Percentiles rank a stretch among this genome's conserved stretches.
phyloP scores from a whole-genome alignment of 2,329 filamentous ascomycete species.

The Rutstroemia sp. region DNA sequence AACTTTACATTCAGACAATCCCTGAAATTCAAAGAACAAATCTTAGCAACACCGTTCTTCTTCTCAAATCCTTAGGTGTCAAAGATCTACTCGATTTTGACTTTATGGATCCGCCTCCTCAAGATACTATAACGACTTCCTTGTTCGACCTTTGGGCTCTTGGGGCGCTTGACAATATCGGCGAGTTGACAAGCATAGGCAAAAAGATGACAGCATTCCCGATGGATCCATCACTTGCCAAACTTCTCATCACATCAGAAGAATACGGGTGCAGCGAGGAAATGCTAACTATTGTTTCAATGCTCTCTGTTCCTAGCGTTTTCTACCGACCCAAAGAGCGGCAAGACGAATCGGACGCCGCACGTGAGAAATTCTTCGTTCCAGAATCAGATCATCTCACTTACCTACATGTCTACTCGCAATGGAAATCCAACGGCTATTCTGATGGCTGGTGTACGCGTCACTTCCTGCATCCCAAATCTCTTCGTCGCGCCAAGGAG shows the following conservation, averaged over 20 bases:
- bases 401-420: constrained; percentile 88
- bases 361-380: constrained; percentile 96
- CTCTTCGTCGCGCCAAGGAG: constrained; percentile 82
- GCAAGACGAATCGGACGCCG: constrained; percentile 91
- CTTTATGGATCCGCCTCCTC: constrained; percentile 97
- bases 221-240: constrained; percentile 94
- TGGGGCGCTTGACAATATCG: constrained; percentile 87
- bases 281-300: constrained; percentile 96
- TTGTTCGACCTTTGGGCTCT: constrained; percentile 97
- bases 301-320: constrained; percentile 93
- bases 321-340: constrained; percentile 97
- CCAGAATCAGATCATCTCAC: constrained; percentile 96
- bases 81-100: constrained; percentile 94
- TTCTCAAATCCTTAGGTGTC: constrained; percentile 90
- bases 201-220: constrained; percentile 94
- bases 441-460: constrained; percentile 87
- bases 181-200: constrained; percentile 80
- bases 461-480: constrained; percentile 95
- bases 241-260: constrained; percentile 85
- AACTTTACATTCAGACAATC: constrained; percentile 94
- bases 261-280: constrained; percentile 93
- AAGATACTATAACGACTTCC: constrained; percentile 95
- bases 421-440: constrained; percentile 87
- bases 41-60: constrained; percentile 85
- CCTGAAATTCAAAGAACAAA: constrained; percentile 97